Percentiles rank a stretch among this genome's conserved stretches.
These are phyloP conservation scores for Epichloe hybrida DNA, from an alignment of 2,329 filamentous ascomycete species.

Conservation along the genomic window DNA sequence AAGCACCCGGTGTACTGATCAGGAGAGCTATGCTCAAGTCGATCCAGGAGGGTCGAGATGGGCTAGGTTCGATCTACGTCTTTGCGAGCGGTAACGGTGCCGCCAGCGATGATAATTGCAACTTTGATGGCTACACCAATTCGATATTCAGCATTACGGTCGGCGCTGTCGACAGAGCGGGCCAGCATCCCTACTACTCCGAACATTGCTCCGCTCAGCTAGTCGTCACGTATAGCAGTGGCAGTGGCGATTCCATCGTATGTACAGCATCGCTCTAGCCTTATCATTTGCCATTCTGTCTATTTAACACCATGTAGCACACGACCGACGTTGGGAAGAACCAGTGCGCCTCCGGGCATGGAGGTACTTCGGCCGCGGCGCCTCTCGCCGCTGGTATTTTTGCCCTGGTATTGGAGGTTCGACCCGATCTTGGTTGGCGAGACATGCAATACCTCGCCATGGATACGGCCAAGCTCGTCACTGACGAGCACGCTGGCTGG, in stretches of 20 bases:
- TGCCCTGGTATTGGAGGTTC: conserved; percentile 70
- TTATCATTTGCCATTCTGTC: not conserved
- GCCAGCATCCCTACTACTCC: conserved; percentile 88
- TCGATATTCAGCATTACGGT: conserved; percentile 98
- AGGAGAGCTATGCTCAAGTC: conserved; percentile 83
- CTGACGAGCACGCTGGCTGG: conserved; percentile 59
- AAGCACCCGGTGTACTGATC: conserved; percentile 80
- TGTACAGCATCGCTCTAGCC: conserved; percentile 14
- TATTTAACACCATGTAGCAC: conserved; percentile 35
- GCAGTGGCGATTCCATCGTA: conserved; percentile 70
- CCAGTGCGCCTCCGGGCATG: conserved; percentile 67
- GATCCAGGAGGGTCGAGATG: conserved; percentile 71
- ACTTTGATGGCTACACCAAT: conserved; percentile 98
- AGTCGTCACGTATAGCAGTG: conserved; percentile 93
- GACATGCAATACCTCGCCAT: conserved; percentile 88
- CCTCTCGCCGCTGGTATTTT: conserved; percentile 87
- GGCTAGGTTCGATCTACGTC: conserved; percentile 83
- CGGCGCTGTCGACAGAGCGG: conserved; percentile 77
- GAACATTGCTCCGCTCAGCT: conserved; percentile 92
- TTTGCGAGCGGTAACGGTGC: conserved; percentile 94
- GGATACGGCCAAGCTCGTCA: conserved; percentile 69
- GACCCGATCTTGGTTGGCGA: conserved; percentile 82
- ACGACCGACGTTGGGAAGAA: conserved; percentile 88
- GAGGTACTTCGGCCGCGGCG: conserved; percentile 89
- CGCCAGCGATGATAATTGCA: conserved; percentile 81